A percentile compares a stretch with the other conserved stretches of the same genome.
These are phyloP conservation scores for Metschnikowia corniflorae DNA, from an alignment of 805 yeast genomes.

Conservation along the genomic window DNA sequence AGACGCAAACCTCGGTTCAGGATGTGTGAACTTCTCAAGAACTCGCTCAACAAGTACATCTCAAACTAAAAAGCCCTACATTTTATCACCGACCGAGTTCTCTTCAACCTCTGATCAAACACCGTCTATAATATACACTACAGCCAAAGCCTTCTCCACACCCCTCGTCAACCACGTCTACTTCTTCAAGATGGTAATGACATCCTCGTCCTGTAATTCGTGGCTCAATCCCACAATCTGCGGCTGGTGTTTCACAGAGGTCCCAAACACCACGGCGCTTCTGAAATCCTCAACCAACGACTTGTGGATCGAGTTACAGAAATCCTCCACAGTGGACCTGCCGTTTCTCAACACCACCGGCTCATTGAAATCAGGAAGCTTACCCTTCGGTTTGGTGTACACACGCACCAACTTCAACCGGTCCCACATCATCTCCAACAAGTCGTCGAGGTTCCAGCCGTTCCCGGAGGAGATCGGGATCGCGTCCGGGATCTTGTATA, in stretches of 20 bases:
- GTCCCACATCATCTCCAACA: slow-evolving; percentile 94
- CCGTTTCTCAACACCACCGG: slow-evolving; percentile 89
- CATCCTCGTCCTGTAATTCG: slow-evolving; percentile 90
- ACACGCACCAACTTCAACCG: slow-evolving; percentile 87
- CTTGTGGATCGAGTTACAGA: slow-evolving; percentile 95
- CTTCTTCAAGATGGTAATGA: slow-evolving; percentile 88
- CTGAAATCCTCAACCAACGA: slow-evolving; percentile 90
- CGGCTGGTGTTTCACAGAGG: slow-evolving; percentile 96
- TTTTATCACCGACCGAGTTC: too few relatives aligned
- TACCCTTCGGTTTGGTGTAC: slow-evolving; percentile 95
- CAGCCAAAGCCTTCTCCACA: too few relatives aligned
- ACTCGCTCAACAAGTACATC: too few relatives aligned
- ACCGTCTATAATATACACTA: too few relatives aligned
- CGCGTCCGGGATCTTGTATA: slow-evolving; percentile 92
- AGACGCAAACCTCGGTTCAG: too few relatives aligned
- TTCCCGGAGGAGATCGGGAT: slow-evolving; percentile 94
- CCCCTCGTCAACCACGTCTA: slow-evolving; percentile 15
- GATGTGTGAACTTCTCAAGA: too few relatives aligned
- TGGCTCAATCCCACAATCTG: slow-evolving; percentile 91
- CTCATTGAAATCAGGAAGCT: slow-evolving; percentile 87
- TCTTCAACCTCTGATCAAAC: too few relatives aligned
- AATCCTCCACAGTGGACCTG: slow-evolving; percentile 85
- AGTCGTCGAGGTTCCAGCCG: slow-evolving; percentile 96
- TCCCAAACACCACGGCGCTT: slow-evolving; percentile 89
- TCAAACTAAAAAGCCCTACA: too few relatives aligned